These are phyloP conservation scores for Aureobasidium sp. DNA, from an alignment of 2,329 filamentous ascomycete species.

Conservation along the genomic window DNA sequence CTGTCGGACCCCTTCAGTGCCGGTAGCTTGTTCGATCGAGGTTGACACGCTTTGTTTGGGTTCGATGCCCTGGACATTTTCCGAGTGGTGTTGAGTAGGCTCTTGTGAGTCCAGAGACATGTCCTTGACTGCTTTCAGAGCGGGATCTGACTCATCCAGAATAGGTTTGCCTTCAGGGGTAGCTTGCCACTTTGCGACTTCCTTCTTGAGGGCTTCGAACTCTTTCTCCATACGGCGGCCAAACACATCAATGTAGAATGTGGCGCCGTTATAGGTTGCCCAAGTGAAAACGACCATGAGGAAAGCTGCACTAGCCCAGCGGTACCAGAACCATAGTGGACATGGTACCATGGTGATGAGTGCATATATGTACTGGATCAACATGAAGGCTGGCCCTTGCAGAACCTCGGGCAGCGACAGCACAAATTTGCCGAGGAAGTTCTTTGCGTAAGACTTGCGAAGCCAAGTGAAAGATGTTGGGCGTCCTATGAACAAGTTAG, in stretches of 20 bases:
- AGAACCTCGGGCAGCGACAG: slow-evolving; percentile 65
- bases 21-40: background rate
- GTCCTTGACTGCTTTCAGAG: slow-evolving; percentile 13
- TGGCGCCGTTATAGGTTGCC: slow-evolving; percentile 95
- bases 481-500: slow-evolving; percentile 43
- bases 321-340: slow-evolving; percentile 88
- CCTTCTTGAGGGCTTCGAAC: slow-evolving; percentile 77
- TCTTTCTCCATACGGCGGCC: slow-evolving; percentile 96
- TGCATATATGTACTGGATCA: slow-evolving; percentile 89
- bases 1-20: background rate
- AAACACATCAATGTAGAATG: slow-evolving; percentile 97
- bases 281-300: slow-evolving; percentile 78
- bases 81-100: slow-evolving; percentile 11
- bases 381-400: slow-evolving; percentile 89
- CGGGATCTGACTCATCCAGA: slow-evolving; percentile 4
- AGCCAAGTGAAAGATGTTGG: slow-evolving; percentile 98
- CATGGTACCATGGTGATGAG: slow-evolving; percentile 90
- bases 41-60: slow-evolving; percentile 1
- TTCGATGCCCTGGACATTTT: slow-evolving; percentile 49
- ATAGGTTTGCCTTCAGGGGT: slow-evolving; percentile 17
- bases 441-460: slow-evolving; percentile 80
- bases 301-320: slow-evolving; percentile 70
- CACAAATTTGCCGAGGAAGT: slow-evolving; percentile 80
- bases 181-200: slow-evolving; percentile 85
- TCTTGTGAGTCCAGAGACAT: background rate